Percentiles rank a stretch among this genome's conserved stretches.
Evolutionary conservation across 179 eudicot genomes (phyloP).

Genomic region (Vitellaria paradoxa): DNA sequence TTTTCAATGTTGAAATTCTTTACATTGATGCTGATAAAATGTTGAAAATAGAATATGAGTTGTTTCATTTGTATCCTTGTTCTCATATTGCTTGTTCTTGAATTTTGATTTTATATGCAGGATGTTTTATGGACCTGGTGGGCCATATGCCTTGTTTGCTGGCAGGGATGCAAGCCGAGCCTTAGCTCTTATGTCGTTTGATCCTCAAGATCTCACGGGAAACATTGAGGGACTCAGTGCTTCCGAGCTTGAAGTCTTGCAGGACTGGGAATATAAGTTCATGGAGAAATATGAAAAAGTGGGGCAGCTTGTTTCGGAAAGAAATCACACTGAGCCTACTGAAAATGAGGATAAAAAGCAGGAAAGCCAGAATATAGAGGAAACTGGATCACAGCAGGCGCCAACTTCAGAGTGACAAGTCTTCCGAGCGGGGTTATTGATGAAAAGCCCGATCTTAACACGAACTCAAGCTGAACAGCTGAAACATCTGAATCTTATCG

Average conservation of each 20-base stretch:
- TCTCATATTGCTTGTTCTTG: background rate
- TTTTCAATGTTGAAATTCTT: background rate
- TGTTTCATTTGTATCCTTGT: too few relatives aligned
- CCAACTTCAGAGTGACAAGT: conserved; percentile 1
- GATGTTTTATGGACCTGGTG: conserved; percentile 58
- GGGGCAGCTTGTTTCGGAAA: conserved; percentile 28
- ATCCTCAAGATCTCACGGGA: conserved; percentile 44
- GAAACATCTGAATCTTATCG: background rate
- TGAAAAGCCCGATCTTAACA: background rate
- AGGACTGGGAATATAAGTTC: conserved; percentile 55
- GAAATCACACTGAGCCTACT: background rate
- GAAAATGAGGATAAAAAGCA: conserved; percentile 3
- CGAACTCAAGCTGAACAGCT: background rate
- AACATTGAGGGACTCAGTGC: conserved; percentile 40
- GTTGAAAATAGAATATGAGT: too few relatives aligned
- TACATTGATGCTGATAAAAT: background rate
- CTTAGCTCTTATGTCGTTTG: conserved; percentile 51
- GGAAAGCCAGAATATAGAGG: background rate
- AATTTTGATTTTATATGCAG: conserved; percentile 15
- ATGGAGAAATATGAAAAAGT: conserved; percentile 54
- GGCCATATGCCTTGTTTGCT: conserved; percentile 48
- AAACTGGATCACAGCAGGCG: background rate
- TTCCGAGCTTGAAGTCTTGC: conserved; percentile 44
- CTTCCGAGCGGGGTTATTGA: background rate
- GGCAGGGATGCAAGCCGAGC: conserved; percentile 57